A percentile compares a stretch with the other conserved stretches of the same genome.
Conservation (phyloP, 1,284 basidiomycete species). For the Tilletia walkeri region DNA sequence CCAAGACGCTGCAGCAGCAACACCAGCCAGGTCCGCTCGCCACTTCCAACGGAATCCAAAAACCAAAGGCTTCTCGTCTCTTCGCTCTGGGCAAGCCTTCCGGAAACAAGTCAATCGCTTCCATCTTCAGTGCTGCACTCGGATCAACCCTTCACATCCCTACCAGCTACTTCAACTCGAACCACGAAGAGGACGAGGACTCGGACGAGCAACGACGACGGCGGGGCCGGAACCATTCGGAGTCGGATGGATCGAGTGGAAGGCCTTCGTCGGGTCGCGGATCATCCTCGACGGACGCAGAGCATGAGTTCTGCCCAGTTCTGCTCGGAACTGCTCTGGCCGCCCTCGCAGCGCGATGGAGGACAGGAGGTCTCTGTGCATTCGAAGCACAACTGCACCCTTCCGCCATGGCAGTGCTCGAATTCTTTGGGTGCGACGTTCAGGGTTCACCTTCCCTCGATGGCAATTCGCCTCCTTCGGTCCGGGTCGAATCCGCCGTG, state of each 20-base stretch:
- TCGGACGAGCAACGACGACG: not conserved
- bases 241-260: not conserved
- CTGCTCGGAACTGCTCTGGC: not conserved
- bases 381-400: not conserved
- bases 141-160: not conserved
- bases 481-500: not conserved
- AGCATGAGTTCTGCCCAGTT: not conserved
- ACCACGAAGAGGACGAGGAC: not conserved
- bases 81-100: not conserved
- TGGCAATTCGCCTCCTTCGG: not conserved
- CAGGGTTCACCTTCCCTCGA: not conserved
- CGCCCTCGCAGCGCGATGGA: not conserved
- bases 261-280: too few relatives aligned
- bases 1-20: not conserved
- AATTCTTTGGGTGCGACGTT: not conserved
- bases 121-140: conserved; percentile 6
- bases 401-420: not conserved
- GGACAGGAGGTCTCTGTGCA: not conserved
- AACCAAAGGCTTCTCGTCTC: not conserved
- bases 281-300: too few relatives aligned
- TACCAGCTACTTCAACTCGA: not conserved
- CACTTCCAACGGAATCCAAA: not conserved
- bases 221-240: not conserved
- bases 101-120: not conserved
- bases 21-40: not conserved